Evolutionary conservation across 805 yeast genomes (phyloP), one percentile per base, ranked within the genome.

Genomic region (Kazachstania viticola): DNA sequence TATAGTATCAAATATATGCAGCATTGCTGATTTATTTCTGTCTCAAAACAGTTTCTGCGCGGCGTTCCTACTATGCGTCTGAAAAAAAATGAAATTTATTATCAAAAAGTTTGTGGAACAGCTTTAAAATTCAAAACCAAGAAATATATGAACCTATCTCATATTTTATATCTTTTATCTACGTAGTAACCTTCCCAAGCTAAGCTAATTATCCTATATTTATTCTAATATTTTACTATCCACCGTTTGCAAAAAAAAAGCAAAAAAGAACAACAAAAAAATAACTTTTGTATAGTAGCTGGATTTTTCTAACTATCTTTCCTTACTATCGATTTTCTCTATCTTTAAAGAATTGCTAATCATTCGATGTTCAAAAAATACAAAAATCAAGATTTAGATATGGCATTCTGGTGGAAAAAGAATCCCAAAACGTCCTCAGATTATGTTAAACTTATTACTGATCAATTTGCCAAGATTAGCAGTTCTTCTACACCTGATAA

Each of bases 361-460:
- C n/a, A n/a, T n/a, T n/a, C 8, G 25, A 50, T 49, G 53, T 49
- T 49, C 28, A 50, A 49, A 38, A 49, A 50, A 30, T 48, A 49
- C 37, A 47, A 46, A 36, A 48, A 44, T 27, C 53, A 50, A 29
- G 54, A 49, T 27, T 29, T 50, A 28, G 54, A 45, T 32, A 84
- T 87, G 95, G 80, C 95, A 9, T 88, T 88, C 48, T 64, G 91
- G 45, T 88, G 91, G 67, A 81, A 84, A 42, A 69, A 95, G 49
- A 82, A 77, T 49, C 95, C 94, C 8, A 85, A 84, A 55, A 76
- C 95, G 1, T 94, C 95, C 2, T 71, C 71, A 14, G 98, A 88
- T 48, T 69, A 85, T 36, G 79, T 84, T 3, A 68, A 82, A 30
- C 73, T 76, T 5, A 65, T 85, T 39, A 71, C 72, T 40, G 97